Conservation (phyloP, 331 rosid genomes). For the Rhamnella rubrinervis region DNA sequence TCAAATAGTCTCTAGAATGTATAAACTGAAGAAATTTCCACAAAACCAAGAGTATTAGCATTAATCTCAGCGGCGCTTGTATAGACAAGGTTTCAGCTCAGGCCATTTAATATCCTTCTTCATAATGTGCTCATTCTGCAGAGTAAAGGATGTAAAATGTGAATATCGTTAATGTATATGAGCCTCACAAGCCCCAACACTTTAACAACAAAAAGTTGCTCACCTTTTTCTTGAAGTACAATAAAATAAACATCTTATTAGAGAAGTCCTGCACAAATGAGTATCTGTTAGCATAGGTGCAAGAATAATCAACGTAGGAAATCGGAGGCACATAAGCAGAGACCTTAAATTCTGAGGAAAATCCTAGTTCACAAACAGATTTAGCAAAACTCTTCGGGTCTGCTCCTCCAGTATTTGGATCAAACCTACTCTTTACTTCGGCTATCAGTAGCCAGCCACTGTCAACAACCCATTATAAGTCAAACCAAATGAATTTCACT, state of each 20-base stretch:
- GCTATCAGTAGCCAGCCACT: slow-evolving; percentile 96
- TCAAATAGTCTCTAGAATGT: not conserved
- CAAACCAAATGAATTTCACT: not conserved
- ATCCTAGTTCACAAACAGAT: slow-evolving; percentile 73
- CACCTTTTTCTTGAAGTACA: slow-evolving; percentile 85
- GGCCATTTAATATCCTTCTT: slow-evolving; percentile 79
- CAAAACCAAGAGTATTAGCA: not conserved
- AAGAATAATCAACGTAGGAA: not conserved
- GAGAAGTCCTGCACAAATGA: slow-evolving; percentile 70
- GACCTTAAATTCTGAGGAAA: slow-evolving; percentile 58
- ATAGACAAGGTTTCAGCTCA: slow-evolving; percentile 81
- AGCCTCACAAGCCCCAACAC: not conserved
- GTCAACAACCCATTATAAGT: slow-evolving; percentile 22
- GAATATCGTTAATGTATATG: not conserved
- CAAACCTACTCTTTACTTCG: slow-evolving; percentile 95
- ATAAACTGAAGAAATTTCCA: not conserved
- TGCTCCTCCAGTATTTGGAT: slow-evolving; percentile 85
- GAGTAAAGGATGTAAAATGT: not conserved
- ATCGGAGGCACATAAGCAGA: slow-evolving; percentile 21
- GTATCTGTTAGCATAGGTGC: slow-evolving; percentile 34
- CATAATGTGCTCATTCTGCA: slow-evolving; percentile 53
- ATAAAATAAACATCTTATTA: slow-evolving; percentile 82
- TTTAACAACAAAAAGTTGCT: not conserved
- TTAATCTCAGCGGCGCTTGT: slow-evolving; percentile 73
- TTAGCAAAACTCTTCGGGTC: slow-evolving; percentile 67